These are phyloP conservation scores for Leptodontidium sp. DNA, from an alignment of 2,329 filamentous ascomycete genomes.

Conservation along the genomic window DNA sequence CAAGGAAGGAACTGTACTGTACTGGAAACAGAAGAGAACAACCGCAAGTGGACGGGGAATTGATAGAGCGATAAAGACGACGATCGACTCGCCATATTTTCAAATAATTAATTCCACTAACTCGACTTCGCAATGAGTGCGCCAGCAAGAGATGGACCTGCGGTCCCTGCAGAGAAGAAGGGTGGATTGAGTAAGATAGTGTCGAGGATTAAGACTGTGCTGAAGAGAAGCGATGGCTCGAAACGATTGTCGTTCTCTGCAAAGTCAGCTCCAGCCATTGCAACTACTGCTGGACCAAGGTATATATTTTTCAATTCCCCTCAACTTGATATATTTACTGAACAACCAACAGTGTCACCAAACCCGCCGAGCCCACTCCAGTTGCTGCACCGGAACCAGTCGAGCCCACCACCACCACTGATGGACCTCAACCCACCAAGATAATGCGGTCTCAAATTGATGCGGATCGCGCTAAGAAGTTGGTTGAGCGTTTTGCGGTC, in stretches of 20 bases:
- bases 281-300: constrained; percentile 36
- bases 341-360: constrained; percentile 29
- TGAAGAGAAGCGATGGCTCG: constrained; percentile 42
- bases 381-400: constrained; percentile 22
- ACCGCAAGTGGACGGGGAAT: neutral
- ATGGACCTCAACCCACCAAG: constrained; percentile 34
- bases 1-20: neutral
- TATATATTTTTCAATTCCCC: constrained; percentile 22
- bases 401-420: constrained; percentile 19
- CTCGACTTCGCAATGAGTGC: constrained; percentile 38
- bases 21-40: neutral
- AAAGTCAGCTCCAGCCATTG: constrained; percentile 22
- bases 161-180: constrained; percentile 38
- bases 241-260: constrained; percentile 40
- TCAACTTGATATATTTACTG: constrained; percentile 16
- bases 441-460: constrained; percentile 42
- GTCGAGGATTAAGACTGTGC: constrained; percentile 43
- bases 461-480: constrained; percentile 46
- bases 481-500: constrained; percentile 50
- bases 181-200: constrained; percentile 40
- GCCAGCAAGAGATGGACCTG: constrained; percentile 34
- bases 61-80: constrained; percentile 16
- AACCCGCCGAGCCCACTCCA: constrained; percentile 22
- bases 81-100: constrained; percentile 4
- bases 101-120: constrained; percentile 20